Base-by-base conservation (phyloP, 768 basidiomycete species). In the Mycena galopus region DNA sequence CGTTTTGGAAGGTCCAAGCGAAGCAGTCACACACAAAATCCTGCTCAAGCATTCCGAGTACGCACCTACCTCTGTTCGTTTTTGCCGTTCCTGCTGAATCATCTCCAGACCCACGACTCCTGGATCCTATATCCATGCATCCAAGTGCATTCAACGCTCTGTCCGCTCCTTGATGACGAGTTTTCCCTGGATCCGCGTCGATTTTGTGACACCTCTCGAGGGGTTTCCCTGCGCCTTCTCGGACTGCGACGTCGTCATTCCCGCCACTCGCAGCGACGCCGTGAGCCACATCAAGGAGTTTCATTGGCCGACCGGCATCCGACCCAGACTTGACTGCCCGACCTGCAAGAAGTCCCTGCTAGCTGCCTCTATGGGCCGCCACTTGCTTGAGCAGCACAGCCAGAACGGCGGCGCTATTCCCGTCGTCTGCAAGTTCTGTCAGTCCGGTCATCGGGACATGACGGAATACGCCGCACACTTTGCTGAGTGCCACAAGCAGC, bases 381-480 rank as follows among this genome's bases (percentile, higher is more conserved):
- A 72, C 50, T 23, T 71, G 47, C 3, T 62, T 21, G n/a, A 42
- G 3, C 25, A 51, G 17, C 70, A 71, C 23, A 25, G 8, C 32
- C 50, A 3, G 47, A 19, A 33, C 57, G 19, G 10, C 6, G n/a
- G 8, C 19, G 25, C 3, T 12, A 11, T 29, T 10, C 14, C 21
- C 4, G 19, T 44, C 17, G 17, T 17, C n/a, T 72, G 71, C 55
- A 62, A 57, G 51, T 39, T 67, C 29, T 72, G 71, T 55, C n/a
- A 50, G 0, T 5, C 3, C 17, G 14, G 4, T 4, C 53, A 2
- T 23, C 14, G 0, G 0, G 56, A 32, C n/a, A 29, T 51, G 7
- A 11, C 5, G 6, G n/a, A 2, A 3, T 65, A 57, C 23, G 12
- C 25, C 1, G 35, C 27, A 8, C 69, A 71, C 27, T 71, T 71